Evolutionary conservation across 768 basidiomycete species (phyloP).

Genomic region (Plicaturopsis crispa): DNA sequence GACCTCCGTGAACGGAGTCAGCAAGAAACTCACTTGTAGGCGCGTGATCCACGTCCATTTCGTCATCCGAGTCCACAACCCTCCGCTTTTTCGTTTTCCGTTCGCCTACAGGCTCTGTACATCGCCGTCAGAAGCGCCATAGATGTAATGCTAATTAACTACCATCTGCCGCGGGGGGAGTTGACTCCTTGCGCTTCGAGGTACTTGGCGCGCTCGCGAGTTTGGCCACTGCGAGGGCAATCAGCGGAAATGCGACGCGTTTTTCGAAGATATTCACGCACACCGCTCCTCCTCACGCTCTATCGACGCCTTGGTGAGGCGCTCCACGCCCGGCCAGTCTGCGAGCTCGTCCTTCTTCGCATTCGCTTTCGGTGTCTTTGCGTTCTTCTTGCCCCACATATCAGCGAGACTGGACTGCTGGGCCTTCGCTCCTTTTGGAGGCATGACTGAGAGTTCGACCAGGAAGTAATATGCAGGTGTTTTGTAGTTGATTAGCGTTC

Average conservation of each 20-base stretch:
- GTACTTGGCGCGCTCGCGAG: conserved; percentile 21
- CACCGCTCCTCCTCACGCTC: background rate
- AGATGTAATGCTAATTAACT: conserved; percentile 8
- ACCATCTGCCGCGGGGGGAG: conserved; percentile 14
- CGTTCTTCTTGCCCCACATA: conserved; percentile 56
- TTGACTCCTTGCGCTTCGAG: conserved; percentile 30
- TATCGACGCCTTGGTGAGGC: background rate
- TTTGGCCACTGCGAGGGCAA: background rate
- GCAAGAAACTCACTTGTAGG: conserved; percentile 3
- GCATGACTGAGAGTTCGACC: no score
- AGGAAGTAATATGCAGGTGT: no score
- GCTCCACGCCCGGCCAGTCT: conserved; percentile 4
- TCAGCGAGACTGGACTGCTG: conserved; percentile 77
- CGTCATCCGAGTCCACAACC: conserved; percentile 49
- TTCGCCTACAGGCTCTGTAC: conserved; percentile 21
- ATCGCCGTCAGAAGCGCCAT: conserved; percentile 1
- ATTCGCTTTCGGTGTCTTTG: conserved; percentile 25
- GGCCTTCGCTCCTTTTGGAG: conserved; percentile 55
- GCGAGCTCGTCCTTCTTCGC: conserved; percentile 12
- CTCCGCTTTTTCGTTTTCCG: conserved; percentile 42
- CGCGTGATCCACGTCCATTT: conserved; percentile 22
- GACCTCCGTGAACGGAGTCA: background rate
- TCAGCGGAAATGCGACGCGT: background rate
- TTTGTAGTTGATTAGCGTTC: no score
- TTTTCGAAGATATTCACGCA: background rate